Evolutionary conservation across 2,329 filamentous ascomycete genomes (phyloP), one percentile per base, ranked within the genome.

Genomic region (Colletotrichum shisoi): DNA sequence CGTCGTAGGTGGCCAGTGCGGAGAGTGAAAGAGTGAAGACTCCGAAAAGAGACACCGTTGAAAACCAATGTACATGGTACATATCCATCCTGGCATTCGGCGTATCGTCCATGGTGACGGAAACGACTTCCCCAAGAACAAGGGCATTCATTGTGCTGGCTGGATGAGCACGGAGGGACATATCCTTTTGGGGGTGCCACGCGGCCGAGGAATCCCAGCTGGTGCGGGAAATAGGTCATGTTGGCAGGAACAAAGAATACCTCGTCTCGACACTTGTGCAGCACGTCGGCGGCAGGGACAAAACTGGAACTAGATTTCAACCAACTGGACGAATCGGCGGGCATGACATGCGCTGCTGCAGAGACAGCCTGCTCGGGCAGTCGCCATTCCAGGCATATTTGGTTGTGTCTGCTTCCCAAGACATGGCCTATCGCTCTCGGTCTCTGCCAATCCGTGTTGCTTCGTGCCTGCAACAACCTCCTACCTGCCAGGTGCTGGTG

Each of bases 251-350:
- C 48, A 52, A 61, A 61, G 45, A 42, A 34, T 52, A 48, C 57
- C 39, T 64, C 13, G 17, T 12, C 57, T 51, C 21, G 39, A 31
- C 15, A 42, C 63, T 49, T 54, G 31, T 24, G 58, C 45, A 63
- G 63, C 63, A 67, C 27, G 45, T 52, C 59, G 59, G 59, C 63
- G 63, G 59, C 63, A 46, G 63, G 58, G 59, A 15, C 46, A 31
- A 49, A 3, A 49, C 13, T 6, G 44, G 19, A 63, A 37, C 53
- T 62, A 56, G 40, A 21, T 46, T 40, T 17, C 11, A 37, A n/a
- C 5, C 21, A 31, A 31, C 7, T 31, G 1, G 7, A 45, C 39
- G 54, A 46, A 21, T 24, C 21, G 40, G 54, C 39, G 49, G 27
- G 49, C 49, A 31, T 27, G n/a, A 37, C 49, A 8, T 19, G 15